Evolutionary conservation across 2,329 filamentous ascomycete genomes (phyloP).

Genomic region (Zymoseptoria passerinii): DNA sequence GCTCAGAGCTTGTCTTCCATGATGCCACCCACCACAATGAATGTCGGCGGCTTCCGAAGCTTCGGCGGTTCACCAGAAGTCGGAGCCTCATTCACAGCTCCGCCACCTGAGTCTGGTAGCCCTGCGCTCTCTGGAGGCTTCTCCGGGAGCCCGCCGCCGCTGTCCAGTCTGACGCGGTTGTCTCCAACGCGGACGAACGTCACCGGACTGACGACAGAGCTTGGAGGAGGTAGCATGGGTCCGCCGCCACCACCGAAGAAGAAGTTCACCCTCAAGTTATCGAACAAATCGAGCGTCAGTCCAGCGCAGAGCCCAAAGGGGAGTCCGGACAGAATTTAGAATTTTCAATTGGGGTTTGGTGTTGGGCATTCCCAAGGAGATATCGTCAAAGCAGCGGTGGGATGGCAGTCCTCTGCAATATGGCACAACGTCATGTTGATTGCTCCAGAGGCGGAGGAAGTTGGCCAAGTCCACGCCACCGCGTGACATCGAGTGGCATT

Average conservation of each 20-base stretch:
- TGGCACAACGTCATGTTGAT: not conserved
- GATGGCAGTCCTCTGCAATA: not conserved
- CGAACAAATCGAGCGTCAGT: not conserved
- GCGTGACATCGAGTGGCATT: not conserved
- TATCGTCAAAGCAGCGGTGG: not conserved
- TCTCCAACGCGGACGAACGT: not conserved
- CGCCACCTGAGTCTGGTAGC: slow-evolving; percentile 2
- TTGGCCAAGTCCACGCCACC: not conserved
- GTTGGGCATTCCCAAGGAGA: not conserved
- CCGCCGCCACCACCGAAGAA: slow-evolving; percentile 17
- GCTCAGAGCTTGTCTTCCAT: slow-evolving; percentile 8
- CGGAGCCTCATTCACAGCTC: slow-evolving; percentile 5
- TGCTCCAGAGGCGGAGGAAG: not conserved
- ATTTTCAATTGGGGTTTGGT: not conserved
- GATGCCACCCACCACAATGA: slow-evolving; percentile 7
- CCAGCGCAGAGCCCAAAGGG: not conserved
- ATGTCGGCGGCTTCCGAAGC: slow-evolving; percentile 22
- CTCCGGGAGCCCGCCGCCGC: slow-evolving; percentile 9
- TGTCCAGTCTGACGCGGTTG: slow-evolving; percentile 10
- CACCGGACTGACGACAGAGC: not conserved
- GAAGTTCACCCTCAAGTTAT: slow-evolving; percentile 22
- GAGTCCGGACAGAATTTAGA: not conserved
- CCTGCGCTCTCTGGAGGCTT: slow-evolving; percentile 6
- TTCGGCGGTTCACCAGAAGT: slow-evolving; percentile 11
- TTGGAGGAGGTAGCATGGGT: not conserved